phyloP scores from a whole-genome alignment of 768 basidiomycete species.

The Fomitopsis pulvina region DNA sequence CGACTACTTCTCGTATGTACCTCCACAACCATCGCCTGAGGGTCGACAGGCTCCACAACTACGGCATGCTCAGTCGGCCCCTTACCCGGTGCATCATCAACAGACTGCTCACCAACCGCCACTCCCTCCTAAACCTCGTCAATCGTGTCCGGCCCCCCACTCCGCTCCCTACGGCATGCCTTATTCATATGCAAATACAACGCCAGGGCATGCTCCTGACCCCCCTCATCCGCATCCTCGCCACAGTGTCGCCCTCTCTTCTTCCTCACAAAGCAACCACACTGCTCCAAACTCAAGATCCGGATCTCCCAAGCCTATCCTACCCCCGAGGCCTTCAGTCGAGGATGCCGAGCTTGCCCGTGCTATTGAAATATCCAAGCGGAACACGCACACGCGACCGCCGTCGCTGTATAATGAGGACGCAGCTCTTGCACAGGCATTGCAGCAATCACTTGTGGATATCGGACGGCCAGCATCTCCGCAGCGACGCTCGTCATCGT shows the following conservation, averaged over 20 bases:
- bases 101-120: constrained; percentile 14
- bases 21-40: neutral
- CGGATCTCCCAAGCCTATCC: neutral
- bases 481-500: neutral
- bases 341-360: too few species aligned
- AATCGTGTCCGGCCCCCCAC: constrained; percentile 19
- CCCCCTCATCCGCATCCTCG: neutral
- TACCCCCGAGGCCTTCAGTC: constrained; percentile 4
- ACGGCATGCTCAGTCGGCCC: constrained; percentile 12
- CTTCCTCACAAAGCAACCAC: neutral
- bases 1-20: constrained; percentile 13
- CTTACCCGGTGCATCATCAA: constrained; percentile 18
- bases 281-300: neutral
- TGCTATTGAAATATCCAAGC: constrained; percentile 16
- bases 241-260: neutral
- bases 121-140: constrained; percentile 17
- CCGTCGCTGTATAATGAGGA: constrained; percentile 37
- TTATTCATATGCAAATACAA: neutral
- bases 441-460: constrained; percentile 42
- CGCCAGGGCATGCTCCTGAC: neutral
- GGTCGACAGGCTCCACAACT: neutral
- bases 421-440: constrained; percentile 56
- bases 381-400: constrained; percentile 10
- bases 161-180: constrained; percentile 30
- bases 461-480: neutral